Conservation (phyloP, 78 protist species). For the Isochrysis galbana region DNA sequence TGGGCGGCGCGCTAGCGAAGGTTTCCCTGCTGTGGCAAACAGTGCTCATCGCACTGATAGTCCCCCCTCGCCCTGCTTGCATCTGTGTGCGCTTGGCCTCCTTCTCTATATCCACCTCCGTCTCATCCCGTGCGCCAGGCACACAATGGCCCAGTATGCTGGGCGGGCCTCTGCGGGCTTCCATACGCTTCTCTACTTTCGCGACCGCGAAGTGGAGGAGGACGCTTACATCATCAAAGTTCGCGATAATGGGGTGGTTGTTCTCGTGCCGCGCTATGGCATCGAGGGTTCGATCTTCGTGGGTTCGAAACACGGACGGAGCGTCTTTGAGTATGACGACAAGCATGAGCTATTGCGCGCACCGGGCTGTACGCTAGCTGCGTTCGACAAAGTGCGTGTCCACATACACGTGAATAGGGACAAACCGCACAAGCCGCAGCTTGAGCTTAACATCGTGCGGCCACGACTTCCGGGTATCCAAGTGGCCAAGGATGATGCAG, state of each 20-base stretch:
- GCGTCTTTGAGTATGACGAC: not conserved
- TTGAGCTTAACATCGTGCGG: not conserved
- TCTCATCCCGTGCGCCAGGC: not conserved
- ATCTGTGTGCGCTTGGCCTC: too few species aligned
- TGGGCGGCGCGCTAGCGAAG: too few species aligned
- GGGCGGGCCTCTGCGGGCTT: conserved; percentile 75
- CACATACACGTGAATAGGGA: not conserved
- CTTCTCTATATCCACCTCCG: not conserved
- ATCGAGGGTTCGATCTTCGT: conserved; percentile 27
- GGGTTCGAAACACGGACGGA: not conserved
- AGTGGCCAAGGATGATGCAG: not conserved
- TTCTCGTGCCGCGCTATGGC: conserved; percentile 41
- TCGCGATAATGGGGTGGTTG: conserved; percentile 11
- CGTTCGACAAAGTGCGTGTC: conserved; percentile 24
- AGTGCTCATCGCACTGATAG: too few species aligned
- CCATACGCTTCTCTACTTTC: conserved; percentile 79
- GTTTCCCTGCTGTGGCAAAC: too few species aligned
- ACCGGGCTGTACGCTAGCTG: not conserved
- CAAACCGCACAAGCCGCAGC: not conserved
- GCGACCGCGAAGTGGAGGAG: conserved; percentile 25
- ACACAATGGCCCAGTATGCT: conserved; percentile 57
- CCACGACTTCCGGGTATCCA: not conserved
- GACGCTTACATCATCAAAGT: conserved; percentile 25
- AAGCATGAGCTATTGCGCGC: not conserved
- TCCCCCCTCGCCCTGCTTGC: too few species aligned